Base-by-base conservation (phyloP, 108 stramenopile species). In the Cyclostephanos invisitatus region DNA sequence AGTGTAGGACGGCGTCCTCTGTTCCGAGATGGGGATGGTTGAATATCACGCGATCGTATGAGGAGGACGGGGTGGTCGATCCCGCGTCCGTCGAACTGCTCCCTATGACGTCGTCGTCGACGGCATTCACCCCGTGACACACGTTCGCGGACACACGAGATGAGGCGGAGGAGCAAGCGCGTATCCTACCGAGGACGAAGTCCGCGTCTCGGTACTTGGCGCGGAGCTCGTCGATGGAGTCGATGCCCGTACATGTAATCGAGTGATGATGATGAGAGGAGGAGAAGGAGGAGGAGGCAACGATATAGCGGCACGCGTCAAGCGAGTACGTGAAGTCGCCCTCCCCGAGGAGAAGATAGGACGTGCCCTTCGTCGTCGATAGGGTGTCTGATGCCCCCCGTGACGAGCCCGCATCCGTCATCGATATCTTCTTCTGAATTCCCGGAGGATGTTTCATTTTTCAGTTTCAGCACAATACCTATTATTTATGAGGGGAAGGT, bases 261-360 rank as follows among this genome's bases (percentile, higher is more conserved):
- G 74, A 68, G 48, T 53, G 44, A 20, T 25, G 37, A 29, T 17
- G 50, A 29, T n/a, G 51, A 2, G 56, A 12, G 35, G 14, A 20
- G 24, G 70, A 14, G 21, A 57, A 21, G 5, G 17, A 12, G 38
- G 69, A 36, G 20, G 38, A 6, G 10, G 79, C 69, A 12, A 72
- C 70, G 8, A 90, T 56, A 68, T 81, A 87, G 17, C 87, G 78
- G 44, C 84, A 86, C 64, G 90, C 48, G 67, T 94, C 93, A 15
- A 89, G 64, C 0, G 93, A 91, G 59, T 86, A 94, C 17, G 93
- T 85, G 72, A 94, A 94, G 57, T 94, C 90, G n/a, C 90, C 93
- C 51, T 91, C 91, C n/a, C 93, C 93, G 11, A 94, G 66, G 10
- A 80, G 62, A 62, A 80, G 49, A 38, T 73, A 80, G 36, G 77